Evolutionary conservation across 495 filamentous ascomycete species (phyloP), one percentile per base, ranked within the genome.

Genomic region (Podospora sp.): DNA sequence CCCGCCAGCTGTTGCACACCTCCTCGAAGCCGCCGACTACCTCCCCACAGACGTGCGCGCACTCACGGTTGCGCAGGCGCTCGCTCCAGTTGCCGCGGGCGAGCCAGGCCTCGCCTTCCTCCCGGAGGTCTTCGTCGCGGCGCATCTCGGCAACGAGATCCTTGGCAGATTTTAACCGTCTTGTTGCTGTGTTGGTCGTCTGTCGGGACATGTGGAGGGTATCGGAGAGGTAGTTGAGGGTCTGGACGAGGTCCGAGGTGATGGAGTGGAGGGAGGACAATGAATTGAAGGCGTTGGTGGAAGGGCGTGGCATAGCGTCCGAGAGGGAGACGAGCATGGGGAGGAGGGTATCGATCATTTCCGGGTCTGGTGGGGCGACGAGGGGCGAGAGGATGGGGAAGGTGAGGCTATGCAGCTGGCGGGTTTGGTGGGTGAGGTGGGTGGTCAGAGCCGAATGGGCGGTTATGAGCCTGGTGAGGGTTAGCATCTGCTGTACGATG

Each of bases 131-230:
- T 62, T 90, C 86, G 71, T 98, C 95, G 25, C 86, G 86, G 46
- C 89, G 85, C 79, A 97, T 86, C 71, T 97, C 94, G 0, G 88
- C 87, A 2, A 97, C 90, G 36, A 93, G 84, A 72, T 94, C 92
- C 60, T 88, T 89, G 0, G 91, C 92, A 35, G 85, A 89, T 61
- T 89, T 85, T 33, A 98, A 80, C 33, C 90, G 81, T 33, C 95
- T 84, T 4, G 89, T 88, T 12, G 95, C 95, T 0, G 88, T 88
- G 1, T 88, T 88, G 1, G 91, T 93, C 0, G 91, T 88, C 74
- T 99, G 95, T 3, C 92, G 87, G n/a, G 88, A 90, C 88, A 97
- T 96, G 77, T 98, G 94, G 22, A 98, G 83, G 0, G 91, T 93
- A 75, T 99, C 95, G n/a, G 90, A 90, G 7, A 99, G 84, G 69